These are phyloP conservation scores for Ophiostoma triangulosporum DNA, from an alignment of 2,329 filamentous ascomycete genomes.

Conservation along the genomic window DNA sequence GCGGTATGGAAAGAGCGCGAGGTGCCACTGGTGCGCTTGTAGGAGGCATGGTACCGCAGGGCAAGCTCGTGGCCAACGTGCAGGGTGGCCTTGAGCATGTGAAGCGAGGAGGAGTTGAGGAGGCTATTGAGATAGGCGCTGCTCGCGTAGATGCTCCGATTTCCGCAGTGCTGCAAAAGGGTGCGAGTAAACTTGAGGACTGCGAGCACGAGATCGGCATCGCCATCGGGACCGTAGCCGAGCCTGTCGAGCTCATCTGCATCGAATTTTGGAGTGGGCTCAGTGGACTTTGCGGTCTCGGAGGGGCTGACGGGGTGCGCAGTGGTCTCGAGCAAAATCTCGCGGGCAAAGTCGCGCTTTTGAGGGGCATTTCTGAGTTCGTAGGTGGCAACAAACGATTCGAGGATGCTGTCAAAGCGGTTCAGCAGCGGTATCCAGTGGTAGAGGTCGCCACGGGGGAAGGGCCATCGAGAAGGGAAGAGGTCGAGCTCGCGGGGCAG, in stretches of 20 bases:
- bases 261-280: background rate
- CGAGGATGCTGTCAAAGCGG: slow-evolving; percentile 80
- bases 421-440: slow-evolving; percentile 96
- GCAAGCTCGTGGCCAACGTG: slow-evolving; percentile 75
- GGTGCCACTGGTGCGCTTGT: slow-evolving; percentile 58
- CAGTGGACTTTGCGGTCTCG: slow-evolving; percentile 21
- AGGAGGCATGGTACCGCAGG: slow-evolving; percentile 81
- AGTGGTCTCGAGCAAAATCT: slow-evolving; percentile 47
- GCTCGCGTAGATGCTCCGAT: slow-evolving; percentile 90
- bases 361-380: slow-evolving; percentile 70
- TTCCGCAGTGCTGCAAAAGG: slow-evolving; percentile 88
- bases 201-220: slow-evolving; percentile 64
- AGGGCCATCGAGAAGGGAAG: slow-evolving; percentile 86
- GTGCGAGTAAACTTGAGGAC: slow-evolving; percentile 77
- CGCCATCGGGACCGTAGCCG: slow-evolving; percentile 61
- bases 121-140: slow-evolving; percentile 80
- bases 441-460: slow-evolving; percentile 88
- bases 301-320: slow-evolving; percentile 33
- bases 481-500: slow-evolving; percentile 62
- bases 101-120: slow-evolving; percentile 72
- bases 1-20: slow-evolving; percentile 55
- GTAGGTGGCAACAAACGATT: slow-evolving; percentile 70
- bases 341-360: slow-evolving; percentile 56
- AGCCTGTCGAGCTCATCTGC: slow-evolving; percentile 32
- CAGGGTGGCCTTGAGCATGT: slow-evolving; percentile 64